These are phyloP conservation scores for Paratrypanosoma confusum DNA, from an alignment of 208 protist genomes.

Conservation along the genomic window DNA sequence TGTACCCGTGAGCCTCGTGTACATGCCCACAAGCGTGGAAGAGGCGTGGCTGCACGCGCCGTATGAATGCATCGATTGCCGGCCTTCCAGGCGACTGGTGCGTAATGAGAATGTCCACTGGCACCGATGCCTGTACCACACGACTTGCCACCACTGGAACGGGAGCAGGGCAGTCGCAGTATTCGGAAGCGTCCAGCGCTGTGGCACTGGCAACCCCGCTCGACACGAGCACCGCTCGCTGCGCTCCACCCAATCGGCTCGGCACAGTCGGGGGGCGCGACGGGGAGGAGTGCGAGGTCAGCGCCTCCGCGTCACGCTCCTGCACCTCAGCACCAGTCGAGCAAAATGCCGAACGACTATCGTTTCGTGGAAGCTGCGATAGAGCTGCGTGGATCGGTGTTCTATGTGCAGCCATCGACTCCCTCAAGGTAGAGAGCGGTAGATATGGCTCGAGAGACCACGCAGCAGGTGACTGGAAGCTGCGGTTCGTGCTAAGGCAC, in stretches of 20 bases:
- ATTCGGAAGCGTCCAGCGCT: background rate
- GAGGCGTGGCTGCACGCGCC: slow-evolving; percentile 24
- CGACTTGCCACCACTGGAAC: slow-evolving; percentile 5
- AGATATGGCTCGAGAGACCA: slow-evolving; percentile 4
- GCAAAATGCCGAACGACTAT: background rate
- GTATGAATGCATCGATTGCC: slow-evolving; percentile 20
- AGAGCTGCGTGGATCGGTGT: background rate
- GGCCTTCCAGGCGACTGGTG: slow-evolving; percentile 36
- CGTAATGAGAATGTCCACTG: slow-evolving; percentile 41
- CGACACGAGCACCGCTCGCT: slow-evolving; percentile 7
- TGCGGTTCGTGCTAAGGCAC: slow-evolving; percentile 34
- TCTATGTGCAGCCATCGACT: background rate
- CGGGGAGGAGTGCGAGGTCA: background rate
- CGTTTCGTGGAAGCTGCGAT: background rate
- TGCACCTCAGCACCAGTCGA: slow-evolving; percentile 1
- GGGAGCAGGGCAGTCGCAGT: background rate
- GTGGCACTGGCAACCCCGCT: background rate
- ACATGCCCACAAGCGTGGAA: slow-evolving; percentile 38
- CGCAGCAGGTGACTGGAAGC: slow-evolving; percentile 22
- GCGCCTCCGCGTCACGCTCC: too few relatives aligned
- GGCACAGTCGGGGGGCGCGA: background rate
- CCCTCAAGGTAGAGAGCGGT: too few relatives aligned
- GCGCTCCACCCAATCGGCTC: background rate
- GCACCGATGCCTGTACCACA: slow-evolving; percentile 18
- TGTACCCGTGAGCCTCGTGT: slow-evolving; percentile 37